phyloP scores from a whole-genome alignment of 768 basidiomycete species.

The Paxillus involutus region DNA sequence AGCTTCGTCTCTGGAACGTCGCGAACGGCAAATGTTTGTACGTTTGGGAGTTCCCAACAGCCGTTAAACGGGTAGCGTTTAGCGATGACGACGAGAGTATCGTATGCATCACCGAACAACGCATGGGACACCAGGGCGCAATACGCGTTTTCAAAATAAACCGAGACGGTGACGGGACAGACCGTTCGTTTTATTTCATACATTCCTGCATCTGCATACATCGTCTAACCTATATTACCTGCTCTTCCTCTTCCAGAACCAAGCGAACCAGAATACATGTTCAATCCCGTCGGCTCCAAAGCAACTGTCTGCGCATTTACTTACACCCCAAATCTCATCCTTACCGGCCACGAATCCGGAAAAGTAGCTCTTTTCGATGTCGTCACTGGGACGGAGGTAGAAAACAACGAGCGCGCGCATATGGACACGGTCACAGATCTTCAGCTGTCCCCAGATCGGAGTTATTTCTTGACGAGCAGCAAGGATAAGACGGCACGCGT shows the following conservation, averaged over 20 bases:
- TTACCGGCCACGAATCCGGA: conserved; percentile 96
- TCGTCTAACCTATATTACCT: conserved; percentile 1
- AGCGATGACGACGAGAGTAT: conserved; percentile 81
- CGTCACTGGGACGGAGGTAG: conserved; percentile 80
- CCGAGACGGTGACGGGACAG: conserved; percentile 73
- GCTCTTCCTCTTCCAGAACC: conserved; percentile 51
- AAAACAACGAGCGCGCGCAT: conserved; percentile 86
- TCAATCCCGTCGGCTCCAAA: conserved; percentile 90
- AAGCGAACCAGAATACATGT: conserved; percentile 70
- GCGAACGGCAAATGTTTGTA: conserved; percentile 88
- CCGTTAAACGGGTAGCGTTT: conserved; percentile 94
- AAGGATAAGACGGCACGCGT: conserved; percentile 97
- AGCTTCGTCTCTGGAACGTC: conserved; percentile 87
- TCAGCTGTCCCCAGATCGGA: conserved; percentile 85
- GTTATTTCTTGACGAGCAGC: conserved; percentile 94
- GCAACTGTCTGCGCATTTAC: conserved; percentile 97
- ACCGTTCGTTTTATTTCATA: conserved; percentile 57
- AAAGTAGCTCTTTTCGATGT: conserved; percentile 92
- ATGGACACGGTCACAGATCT: conserved; percentile 87
- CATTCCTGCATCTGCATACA: background rate
- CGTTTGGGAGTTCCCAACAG: conserved; percentile 97
- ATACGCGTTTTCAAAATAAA: conserved; percentile 90
- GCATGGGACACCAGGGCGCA: conserved; percentile 90
- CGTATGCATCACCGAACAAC: conserved; percentile 95
- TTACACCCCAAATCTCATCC: conserved; percentile 68